Conservation (phyloP, 2,329 filamentous ascomycete species). For the Paecilomyces variotii region DNA sequence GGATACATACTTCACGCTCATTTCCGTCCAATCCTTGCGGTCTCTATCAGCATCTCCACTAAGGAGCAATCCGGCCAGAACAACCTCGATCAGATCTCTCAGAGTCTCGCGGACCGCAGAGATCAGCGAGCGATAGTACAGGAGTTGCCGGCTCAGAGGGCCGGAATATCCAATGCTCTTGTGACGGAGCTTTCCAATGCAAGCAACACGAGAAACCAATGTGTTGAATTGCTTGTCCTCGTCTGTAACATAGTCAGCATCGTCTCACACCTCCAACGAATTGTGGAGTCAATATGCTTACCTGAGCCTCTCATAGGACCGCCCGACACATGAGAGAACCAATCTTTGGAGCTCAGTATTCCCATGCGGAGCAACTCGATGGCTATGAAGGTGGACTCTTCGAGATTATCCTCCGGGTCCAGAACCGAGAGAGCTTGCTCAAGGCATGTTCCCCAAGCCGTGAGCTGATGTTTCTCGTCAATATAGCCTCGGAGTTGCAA, state of each 20-base stretch:
- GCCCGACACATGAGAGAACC: constrained; percentile 51
- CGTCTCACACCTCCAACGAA: constrained; percentile 2
- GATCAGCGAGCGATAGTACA: constrained; percentile 78
- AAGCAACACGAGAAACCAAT: constrained; percentile 78
- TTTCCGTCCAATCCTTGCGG: constrained; percentile 56
- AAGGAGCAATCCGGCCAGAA: constrained; percentile 71
- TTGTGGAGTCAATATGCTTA: constrained; percentile 12
- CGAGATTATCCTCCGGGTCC: constrained; percentile 50
- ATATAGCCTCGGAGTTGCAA: constrained; percentile 83
- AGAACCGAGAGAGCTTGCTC: constrained; percentile 59
- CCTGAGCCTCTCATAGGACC: constrained; percentile 52
- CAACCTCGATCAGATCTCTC: constrained; percentile 76
- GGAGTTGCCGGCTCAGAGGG: constrained; percentile 79
- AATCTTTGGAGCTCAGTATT: constrained; percentile 64
- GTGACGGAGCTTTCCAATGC: constrained; percentile 73
- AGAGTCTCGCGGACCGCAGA: constrained; percentile 70
- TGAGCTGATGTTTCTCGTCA: constrained; percentile 68
- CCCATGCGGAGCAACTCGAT: constrained; percentile 78
- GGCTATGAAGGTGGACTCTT: constrained; percentile 73
- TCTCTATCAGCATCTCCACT: constrained; percentile 69
- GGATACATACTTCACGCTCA: constrained; percentile 61
- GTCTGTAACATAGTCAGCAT: constrained; percentile 40
- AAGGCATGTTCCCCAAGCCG: constrained; percentile 74
- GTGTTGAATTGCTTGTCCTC: constrained; percentile 71
- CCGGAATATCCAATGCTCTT: constrained; percentile 86